Percentiles rank a stretch among this genome's conserved stretches.
Evolutionary conservation across 208 protist genomes (phyloP).

Genomic region (Endotrypanum monterogeii): DNA sequence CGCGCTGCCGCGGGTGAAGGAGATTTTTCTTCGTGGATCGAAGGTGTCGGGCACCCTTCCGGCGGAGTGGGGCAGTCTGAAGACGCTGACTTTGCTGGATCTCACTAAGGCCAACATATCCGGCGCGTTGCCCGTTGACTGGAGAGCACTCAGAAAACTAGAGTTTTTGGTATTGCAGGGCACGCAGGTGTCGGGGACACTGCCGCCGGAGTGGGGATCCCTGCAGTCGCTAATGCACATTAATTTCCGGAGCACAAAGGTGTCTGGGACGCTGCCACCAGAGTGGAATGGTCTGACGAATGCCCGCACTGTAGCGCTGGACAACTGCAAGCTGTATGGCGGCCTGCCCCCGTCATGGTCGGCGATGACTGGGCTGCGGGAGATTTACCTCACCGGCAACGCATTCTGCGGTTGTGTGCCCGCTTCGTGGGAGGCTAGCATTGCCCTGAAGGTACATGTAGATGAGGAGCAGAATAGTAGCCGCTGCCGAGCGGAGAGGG

Average conservation of each 20-base stretch:
- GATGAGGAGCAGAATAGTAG: neutral
- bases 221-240: neutral
- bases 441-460: neutral
- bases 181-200: neutral
- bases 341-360: neutral
- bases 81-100: neutral
- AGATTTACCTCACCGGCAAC: neutral
- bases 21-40: neutral
- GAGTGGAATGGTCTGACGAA: slow-evolving; percentile 4
- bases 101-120: neutral
- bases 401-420: slow-evolving; percentile 7
- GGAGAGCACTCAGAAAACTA: neutral
- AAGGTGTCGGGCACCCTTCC: slow-evolving; percentile 1
- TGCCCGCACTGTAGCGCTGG: neutral
- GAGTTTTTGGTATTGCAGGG: neutral
- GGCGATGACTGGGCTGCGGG: neutral
- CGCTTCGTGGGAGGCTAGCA: neutral
- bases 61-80: neutral
- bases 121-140: neutral
- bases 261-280: slow-evolving; percentile 13
- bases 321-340: neutral
- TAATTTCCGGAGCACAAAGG: neutral
- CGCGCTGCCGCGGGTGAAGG: neutral
- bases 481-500: neutral
- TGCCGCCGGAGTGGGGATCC: slow-evolving; percentile 8